Conservation (phyloP, 164 flowering plant genomes). For the Sextonia rubra region DNA sequence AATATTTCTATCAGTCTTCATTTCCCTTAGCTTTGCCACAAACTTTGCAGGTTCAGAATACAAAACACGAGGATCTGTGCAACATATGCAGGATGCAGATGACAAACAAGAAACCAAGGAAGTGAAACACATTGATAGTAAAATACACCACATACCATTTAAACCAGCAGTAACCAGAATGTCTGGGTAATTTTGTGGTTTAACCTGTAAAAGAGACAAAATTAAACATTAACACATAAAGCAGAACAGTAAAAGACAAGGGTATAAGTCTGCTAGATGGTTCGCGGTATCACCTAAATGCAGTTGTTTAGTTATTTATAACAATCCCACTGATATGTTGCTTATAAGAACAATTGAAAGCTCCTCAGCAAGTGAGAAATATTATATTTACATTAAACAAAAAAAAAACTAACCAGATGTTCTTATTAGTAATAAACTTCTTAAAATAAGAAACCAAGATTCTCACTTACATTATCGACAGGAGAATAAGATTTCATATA, state of each 20-base stretch:
- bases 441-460: background rate
- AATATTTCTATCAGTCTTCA: slow-evolving; percentile 65
- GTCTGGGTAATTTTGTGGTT: slow-evolving; percentile 72
- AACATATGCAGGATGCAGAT: slow-evolving; percentile 4
- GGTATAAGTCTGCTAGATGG: background rate
- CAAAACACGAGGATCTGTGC: slow-evolving; percentile 82
- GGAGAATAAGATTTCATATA: slow-evolving; percentile 93
- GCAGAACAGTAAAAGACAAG: background rate
- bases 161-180: slow-evolving; percentile 86
- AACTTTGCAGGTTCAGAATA: slow-evolving; percentile 95
- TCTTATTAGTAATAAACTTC: background rate
- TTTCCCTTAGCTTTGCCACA: slow-evolving; percentile 82
- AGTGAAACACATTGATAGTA: background rate
- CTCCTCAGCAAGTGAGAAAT: background rate
- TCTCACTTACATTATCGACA: slow-evolving; percentile 66
- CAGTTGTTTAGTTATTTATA: background rate
- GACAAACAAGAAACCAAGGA: background rate
- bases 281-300: background rate
- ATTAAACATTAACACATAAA: background rate
- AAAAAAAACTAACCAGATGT: too few relatives aligned
- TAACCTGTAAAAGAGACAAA: slow-evolving; percentile 39
- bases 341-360: background rate
- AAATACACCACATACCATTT: slow-evolving; percentile 50
- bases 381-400: too few relatives aligned
- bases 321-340: background rate